Base-by-base conservation (phyloP, 2,329 filamentous ascomycete species). In the Magnaporthales sp. region DNA sequence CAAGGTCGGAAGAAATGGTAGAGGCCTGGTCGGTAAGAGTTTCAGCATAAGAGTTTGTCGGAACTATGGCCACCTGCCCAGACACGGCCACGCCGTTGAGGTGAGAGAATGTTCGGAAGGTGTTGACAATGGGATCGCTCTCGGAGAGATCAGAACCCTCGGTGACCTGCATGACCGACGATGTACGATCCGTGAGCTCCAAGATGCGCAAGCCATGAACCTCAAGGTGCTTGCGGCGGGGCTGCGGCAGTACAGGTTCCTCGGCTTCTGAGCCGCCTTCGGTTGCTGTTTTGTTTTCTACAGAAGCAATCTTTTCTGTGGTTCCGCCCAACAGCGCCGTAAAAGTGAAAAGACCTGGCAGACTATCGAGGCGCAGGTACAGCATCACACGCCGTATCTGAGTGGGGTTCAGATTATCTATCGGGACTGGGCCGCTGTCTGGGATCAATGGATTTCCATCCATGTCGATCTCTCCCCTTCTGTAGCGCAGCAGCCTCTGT, bases 151-250 rank as follows among this genome's bases (percentile, higher is more conserved):
- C 91, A 54, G 93, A 90, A 3, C 89, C 83, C 73, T 96, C 92
- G 0, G 92, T 89, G 11, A 96, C 92, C 72, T 92, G 90, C 94
- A 98, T 98, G 72, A 97, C 94, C 22, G 93, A 93, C 0, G 94
- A 97, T 58, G 92, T 91, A 83, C 94, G 92, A 72, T 97, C 93
- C 0, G 92, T 96, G 13, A 98, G 85, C 74, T 96, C 91, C 63
- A 96, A 79, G 19, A 98, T 84, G 15, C 93, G 90, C n/a, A 97
- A 79, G 32, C 93, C 94, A 72, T 96, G 92, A 0, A 93, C 89
- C 73, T 91, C 85, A 1, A 94, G 82, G 1, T 86, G 84, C 9
- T 81, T 79, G 65, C 78, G 80, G 27, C 72, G 74, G 64, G 67
- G 64, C 31, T 24, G 29, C 56, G 70, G 67, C 31, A 66, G 58